Conservation (phyloP, 2,329 filamentous ascomycete species). For the Colletotrichum ledebouriae region DNA sequence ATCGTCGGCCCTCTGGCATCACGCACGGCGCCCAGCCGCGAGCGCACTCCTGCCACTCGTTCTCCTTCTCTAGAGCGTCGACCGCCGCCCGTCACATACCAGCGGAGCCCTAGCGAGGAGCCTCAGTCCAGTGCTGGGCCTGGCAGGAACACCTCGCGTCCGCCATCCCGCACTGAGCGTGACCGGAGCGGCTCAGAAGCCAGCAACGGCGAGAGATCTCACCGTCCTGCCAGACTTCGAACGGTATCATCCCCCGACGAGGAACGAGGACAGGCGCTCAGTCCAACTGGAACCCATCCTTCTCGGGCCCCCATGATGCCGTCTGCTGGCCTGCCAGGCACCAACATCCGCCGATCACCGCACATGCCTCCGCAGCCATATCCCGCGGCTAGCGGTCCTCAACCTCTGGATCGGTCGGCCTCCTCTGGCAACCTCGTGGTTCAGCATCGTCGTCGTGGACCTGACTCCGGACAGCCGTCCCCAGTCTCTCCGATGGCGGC, state of each 20-base stretch:
- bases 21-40: conserved; percentile 45
- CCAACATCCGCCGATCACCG: conserved; percentile 62
- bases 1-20: conserved; percentile 39
- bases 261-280: conserved; percentile 26
- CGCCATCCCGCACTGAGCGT: conserved; percentile 56
- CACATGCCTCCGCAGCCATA: conserved; percentile 61
- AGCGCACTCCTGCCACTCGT: conserved; percentile 49
- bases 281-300: conserved; percentile 35
- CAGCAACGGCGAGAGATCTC: conserved; percentile 59
- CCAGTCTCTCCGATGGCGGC: conserved; percentile 59
- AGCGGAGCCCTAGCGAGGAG: conserved; percentile 61
- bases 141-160: conserved; percentile 47
- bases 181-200: conserved; percentile 69
- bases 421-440: conserved; percentile 52
- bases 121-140: conserved; percentile 47
- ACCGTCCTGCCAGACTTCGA: conserved; percentile 51
- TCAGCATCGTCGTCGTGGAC: conserved; percentile 49
- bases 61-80: conserved; percentile 60
- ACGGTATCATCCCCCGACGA: conserved; percentile 44
- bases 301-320: conserved; percentile 53
- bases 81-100: conserved; percentile 60
- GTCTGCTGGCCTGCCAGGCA: conserved; percentile 63
- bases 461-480: conserved; percentile 58
- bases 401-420: conserved; percentile 47
- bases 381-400: conserved; percentile 44